Evolutionary conservation across 805 yeast genomes (phyloP).

Genomic region (Hanseniaspora osmophila): DNA sequence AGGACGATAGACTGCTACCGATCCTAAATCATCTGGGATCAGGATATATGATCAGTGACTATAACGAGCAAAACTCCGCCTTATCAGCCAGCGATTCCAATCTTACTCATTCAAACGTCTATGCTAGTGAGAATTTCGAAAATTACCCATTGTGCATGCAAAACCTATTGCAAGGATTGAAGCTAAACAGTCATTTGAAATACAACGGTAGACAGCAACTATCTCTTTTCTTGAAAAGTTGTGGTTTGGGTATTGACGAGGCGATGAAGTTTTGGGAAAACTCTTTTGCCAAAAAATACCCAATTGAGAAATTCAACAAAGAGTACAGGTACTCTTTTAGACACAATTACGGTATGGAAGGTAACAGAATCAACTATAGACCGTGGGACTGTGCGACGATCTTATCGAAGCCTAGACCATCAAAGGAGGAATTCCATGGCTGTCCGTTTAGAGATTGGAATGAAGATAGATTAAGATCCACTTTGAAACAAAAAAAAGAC

Average conservation of each 20-base stretch:
- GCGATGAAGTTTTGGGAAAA: conserved; percentile 73
- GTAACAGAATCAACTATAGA: conserved; percentile 69
- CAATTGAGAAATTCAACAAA: conserved; percentile 66
- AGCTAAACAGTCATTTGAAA: conserved; percentile 54
- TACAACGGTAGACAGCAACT: conserved; percentile 78
- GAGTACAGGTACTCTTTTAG: conserved; percentile 81
- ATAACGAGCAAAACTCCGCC: conserved; percentile 23
- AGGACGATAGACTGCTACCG: conserved; percentile 80
- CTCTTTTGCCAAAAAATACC: conserved; percentile 51
- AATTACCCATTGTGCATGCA: conserved; percentile 78
- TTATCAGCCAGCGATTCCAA: conserved; percentile 27
- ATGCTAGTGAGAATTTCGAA: conserved; percentile 35
- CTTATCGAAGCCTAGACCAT: conserved; percentile 55
- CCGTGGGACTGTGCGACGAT: conserved; percentile 80
- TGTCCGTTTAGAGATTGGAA: conserved; percentile 79
- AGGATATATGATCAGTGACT: conserved; percentile 49
- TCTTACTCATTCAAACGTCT: conserved; percentile 49
- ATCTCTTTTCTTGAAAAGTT: conserved; percentile 72
- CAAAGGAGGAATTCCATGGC: conserved; percentile 65
- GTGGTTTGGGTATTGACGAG: conserved; percentile 79
- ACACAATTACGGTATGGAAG: conserved; percentile 85
- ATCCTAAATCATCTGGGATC: conserved; percentile 55
- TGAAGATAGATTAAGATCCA: conserved; percentile 43
- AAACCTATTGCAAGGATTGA: conserved; percentile 48
- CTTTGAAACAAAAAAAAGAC: conserved; percentile 36